A percentile compares a stretch with the other conserved stretches of the same genome.
Conservation (phyloP, 805 yeast species). For the Saccharomycopsis capsularis region DNA sequence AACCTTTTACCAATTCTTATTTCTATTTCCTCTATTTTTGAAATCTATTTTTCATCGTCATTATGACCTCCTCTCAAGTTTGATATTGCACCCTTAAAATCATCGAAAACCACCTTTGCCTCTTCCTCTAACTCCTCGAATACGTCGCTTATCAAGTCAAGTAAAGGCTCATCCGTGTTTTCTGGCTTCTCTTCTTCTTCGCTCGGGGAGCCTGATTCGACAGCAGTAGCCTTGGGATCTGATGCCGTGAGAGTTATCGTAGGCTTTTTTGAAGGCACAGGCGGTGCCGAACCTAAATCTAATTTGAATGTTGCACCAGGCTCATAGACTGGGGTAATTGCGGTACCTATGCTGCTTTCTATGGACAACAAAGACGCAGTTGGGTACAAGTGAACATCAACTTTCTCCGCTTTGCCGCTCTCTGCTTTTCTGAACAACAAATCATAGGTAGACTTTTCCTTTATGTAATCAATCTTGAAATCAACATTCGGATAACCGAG, state of each 20-base stretch:
- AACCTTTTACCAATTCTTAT: too few relatives aligned
- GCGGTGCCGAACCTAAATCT: background rate
- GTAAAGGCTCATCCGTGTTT: too few relatives aligned
- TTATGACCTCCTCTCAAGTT: too few relatives aligned
- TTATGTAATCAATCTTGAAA: constrained; percentile 35
- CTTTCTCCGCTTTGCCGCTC: background rate
- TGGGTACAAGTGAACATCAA: constrained; percentile 5
- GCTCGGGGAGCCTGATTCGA: too few relatives aligned
- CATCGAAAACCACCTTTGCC: background rate
- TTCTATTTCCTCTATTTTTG: too few relatives aligned
- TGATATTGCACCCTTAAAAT: constrained; percentile 8
- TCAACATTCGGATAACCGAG: constrained; percentile 44
- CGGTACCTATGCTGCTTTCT: constrained; percentile 2
- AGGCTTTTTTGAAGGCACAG: background rate
- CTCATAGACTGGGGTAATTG: constrained; percentile 7
- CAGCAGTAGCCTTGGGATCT: too few relatives aligned
- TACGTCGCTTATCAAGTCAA: background rate
- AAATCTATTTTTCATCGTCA: too few relatives aligned
- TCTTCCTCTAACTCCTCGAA: background rate
- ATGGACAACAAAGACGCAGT: constrained; percentile 4
- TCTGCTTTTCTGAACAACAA: constrained; percentile 1
- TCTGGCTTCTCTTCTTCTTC: too few relatives aligned
- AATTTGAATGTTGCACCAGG: constrained; percentile 10
- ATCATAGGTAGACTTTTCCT: constrained; percentile 33
- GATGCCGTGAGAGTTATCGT: too few relatives aligned